A percentile compares a stretch with the other conserved stretches of the same genome.
These are phyloP conservation scores for Yarrowia osloensis DNA, from an alignment of 805 yeast genomes.

Conservation along the genomic window DNA sequence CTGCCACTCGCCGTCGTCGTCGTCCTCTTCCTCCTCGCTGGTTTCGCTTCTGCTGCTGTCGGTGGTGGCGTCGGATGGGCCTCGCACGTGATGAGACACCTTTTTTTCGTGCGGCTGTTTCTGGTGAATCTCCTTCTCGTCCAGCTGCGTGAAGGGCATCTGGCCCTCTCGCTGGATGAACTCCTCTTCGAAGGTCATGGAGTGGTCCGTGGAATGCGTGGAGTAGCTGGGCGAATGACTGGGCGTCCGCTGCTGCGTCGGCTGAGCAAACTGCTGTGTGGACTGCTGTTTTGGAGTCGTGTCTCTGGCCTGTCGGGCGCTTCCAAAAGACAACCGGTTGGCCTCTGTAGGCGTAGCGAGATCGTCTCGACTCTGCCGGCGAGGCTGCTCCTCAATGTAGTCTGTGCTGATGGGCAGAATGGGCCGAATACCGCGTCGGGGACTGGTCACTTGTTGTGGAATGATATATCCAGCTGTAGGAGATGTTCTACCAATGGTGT, in stretches of 20 bases:
- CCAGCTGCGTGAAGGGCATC: conserved; percentile 22
- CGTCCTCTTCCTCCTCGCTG: conserved; percentile 18
- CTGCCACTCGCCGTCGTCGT: conserved; percentile 60
- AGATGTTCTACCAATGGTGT: no score
- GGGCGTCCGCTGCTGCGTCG: not conserved
- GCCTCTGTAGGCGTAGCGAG: not conserved
- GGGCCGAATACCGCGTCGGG: conserved; percentile 8
- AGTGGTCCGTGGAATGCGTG: not conserved
- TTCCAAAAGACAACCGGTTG: not conserved
- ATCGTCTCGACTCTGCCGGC: not conserved
- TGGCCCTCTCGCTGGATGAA: conserved; percentile 22
- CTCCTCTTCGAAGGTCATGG: conserved; percentile 13
- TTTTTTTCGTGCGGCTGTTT: conserved; percentile 18
- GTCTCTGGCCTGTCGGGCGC: not conserved
- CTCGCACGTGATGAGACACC: conserved; percentile 21
- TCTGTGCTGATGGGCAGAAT: conserved; percentile 16
- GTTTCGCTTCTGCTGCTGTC: conserved; percentile 8
- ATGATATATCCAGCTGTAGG: not conserved
- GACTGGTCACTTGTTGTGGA: not conserved
- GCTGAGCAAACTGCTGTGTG: not conserved
- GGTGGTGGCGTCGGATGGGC: conserved; percentile 11
- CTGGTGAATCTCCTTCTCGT: conserved; percentile 12
- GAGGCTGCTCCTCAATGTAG: conserved; percentile 5
- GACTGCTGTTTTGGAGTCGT: not conserved
- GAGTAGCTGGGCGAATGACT: not conserved